Evolutionary conservation across 2,329 filamentous ascomycete species (phyloP).

Genomic region (Stemphylium vesicarium): DNA sequence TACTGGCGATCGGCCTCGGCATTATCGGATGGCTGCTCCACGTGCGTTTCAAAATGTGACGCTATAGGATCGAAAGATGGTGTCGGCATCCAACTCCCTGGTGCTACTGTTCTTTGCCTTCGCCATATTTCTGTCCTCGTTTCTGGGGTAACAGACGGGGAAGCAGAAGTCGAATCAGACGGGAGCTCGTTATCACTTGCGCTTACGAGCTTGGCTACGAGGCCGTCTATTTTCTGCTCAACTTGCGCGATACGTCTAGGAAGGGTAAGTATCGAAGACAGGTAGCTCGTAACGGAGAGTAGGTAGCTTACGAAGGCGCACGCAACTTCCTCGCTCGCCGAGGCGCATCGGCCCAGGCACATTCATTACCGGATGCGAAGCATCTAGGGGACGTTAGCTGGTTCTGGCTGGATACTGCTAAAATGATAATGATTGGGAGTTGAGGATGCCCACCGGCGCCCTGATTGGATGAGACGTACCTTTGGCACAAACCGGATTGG

Average conservation of each 20-base stretch:
- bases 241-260: conserved; percentile 44
- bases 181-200: conserved; percentile 6
- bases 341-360: conserved; percentile 41
- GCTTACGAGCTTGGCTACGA: conserved; percentile 40
- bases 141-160: background rate
- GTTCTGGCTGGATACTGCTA: background rate
- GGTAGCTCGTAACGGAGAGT: background rate
- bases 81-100: conserved; percentile 39
- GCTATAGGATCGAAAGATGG: conserved; percentile 28
- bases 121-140: conserved; percentile 1
- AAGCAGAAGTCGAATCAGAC: background rate
- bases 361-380: conserved; percentile 32
- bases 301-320: conserved; percentile 41
- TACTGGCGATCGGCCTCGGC: conserved; percentile 31
- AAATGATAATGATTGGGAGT: background rate
- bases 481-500: conserved; percentile 37
- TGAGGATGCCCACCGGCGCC: background rate
- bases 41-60: conserved; percentile 6
- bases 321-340: conserved; percentile 35
- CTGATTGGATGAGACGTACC: conserved; percentile 24
- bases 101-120: conserved; percentile 12
- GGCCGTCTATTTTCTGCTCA: conserved; percentile 45
- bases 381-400: conserved; percentile 29
- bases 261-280: background rate
- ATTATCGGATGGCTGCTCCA: conserved; percentile 12